Conservation (phyloP, 495 filamentous ascomycete species). For the Penicillium turbatum region DNA sequence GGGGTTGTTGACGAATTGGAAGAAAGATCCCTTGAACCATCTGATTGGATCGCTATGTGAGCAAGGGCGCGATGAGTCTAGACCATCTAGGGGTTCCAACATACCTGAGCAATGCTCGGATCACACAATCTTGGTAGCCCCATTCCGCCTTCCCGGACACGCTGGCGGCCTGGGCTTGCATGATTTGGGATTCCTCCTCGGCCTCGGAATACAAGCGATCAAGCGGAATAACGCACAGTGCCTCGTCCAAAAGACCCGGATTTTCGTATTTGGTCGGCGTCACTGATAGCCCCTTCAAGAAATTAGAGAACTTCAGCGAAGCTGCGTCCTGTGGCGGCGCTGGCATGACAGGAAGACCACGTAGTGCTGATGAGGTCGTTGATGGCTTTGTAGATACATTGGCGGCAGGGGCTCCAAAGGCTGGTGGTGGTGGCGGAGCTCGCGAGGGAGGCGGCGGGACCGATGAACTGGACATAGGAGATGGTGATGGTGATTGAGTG, state of each 20-base stretch:
- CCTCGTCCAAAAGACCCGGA: slow-evolving; percentile 91
- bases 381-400: slow-evolving; percentile 45
- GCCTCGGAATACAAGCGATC: slow-evolving; percentile 90
- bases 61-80: slow-evolving; percentile 10
- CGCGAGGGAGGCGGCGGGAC: slow-evolving; percentile 42
- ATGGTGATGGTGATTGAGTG: slow-evolving; percentile 49
- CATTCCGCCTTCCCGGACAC: slow-evolving; percentile 83
- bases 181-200: slow-evolving; percentile 83
- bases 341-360: slow-evolving; percentile 76
- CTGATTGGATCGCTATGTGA: slow-evolving; percentile 42
- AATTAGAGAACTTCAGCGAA: slow-evolving; percentile 78
- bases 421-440: slow-evolving; percentile 36
- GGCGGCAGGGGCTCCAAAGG: slow-evolving; percentile 35
- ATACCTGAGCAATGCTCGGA: slow-evolving; percentile 77
- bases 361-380: slow-evolving; percentile 46
- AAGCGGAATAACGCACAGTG: slow-evolving; percentile 78
- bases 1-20: slow-evolving; percentile 95
- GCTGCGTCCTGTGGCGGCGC: slow-evolving; percentile 68
- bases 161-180: slow-evolving; percentile 80
- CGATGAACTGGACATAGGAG: slow-evolving; percentile 29
- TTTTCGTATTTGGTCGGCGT: slow-evolving; percentile 95
- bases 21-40: slow-evolving; percentile 95
- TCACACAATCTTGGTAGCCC: slow-evolving; percentile 98
- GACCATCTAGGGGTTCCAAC: slow-evolving; percentile 11
- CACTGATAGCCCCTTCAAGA: slow-evolving; percentile 72